Base-by-base conservation (phyloP, 1,139 yeast genomes). In the Taphrina betulina region DNA sequence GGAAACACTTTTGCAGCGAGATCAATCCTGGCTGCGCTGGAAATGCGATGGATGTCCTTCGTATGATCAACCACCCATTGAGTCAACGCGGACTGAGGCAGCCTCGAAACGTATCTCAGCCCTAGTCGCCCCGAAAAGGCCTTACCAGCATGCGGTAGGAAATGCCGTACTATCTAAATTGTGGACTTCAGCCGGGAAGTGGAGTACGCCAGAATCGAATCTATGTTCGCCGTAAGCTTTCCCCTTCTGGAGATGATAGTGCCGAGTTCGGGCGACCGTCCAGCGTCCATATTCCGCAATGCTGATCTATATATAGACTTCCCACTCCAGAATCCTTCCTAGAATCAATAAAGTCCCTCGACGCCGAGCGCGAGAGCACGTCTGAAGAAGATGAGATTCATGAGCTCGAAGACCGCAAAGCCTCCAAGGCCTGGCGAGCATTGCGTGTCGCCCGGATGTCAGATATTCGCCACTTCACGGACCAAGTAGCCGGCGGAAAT, bases 11-110 rank as follows among this genome's bases (percentile, higher is more conserved):
- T 45, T 68, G 10, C 51, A 43, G 12, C 61, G 70, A 28, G 74
- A 71, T 46, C 52, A 52, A 7, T 61, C 62, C 34, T 71, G 74
- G 74, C 69, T 66, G 46, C 51, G 55, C n/a, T 71, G 74, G 74
- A 71, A 71, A 58, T 60, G 65, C 46, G 60, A 57, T 26, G 64
- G 35, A 71, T 72, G n/a, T 60, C 70, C 5, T 65, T 67, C 57
- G 4, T 46, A 58, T 35, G 58, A 44, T 17, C 35, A 22, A 19
- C 46, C 14, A 29, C 53, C 29, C 7, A 10, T 38, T 19, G 45
- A n/a, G 19, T 16, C 19, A 7, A 58, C 56, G 7, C 53, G 44
- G 28, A 40, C 60, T 35, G 60, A 58, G 16, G 60, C 59, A 48
- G 67, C 67, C 3, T 60, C 67, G 28, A 64, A 60, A 41, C 64